Percentiles rank a stretch among this genome's conserved stretches.
phyloP scores from a whole-genome alignment of 2,329 filamentous ascomycete genomes.

The Phialophora expanda region DNA sequence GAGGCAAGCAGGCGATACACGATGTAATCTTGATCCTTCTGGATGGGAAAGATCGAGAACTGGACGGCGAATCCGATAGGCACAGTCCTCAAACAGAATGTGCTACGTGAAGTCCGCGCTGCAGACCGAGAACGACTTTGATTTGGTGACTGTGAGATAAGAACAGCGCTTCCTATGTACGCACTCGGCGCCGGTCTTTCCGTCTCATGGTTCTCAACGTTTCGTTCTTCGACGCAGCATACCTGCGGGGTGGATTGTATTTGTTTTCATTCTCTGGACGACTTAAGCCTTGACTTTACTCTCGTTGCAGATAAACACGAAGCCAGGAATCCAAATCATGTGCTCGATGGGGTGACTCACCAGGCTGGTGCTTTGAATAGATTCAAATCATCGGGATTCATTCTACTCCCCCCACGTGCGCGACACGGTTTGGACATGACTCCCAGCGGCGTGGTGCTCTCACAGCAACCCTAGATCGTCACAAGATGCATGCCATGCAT shows the following conservation, averaged over 20 bases:
- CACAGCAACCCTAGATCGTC: neutral
- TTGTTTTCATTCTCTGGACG: neutral
- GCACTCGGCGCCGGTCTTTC: neutral
- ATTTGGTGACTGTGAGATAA: neutral
- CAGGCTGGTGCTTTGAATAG: neutral
- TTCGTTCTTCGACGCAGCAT: neutral
- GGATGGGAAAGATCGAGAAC: neutral
- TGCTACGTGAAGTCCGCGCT: neutral
- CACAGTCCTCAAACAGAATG: neutral
- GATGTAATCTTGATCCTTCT: neutral
- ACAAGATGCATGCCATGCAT: conserved; percentile 5
- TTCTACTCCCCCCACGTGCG: neutral
- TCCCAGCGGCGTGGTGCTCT: neutral
- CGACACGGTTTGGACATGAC: neutral
- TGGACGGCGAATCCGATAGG: neutral
- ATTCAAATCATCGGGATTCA: neutral
- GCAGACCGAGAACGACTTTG: neutral
- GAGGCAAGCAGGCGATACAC: neutral
- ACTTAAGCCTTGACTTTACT: neutral
- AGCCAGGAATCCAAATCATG: neutral
- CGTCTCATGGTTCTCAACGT: neutral
- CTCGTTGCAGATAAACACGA: neutral
- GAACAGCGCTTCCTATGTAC: neutral
- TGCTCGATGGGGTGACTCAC: neutral
- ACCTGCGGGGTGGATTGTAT: neutral